Evolutionary conservation across 805 yeast genomes (phyloP).

Genomic region (Priceomyces medius): DNA sequence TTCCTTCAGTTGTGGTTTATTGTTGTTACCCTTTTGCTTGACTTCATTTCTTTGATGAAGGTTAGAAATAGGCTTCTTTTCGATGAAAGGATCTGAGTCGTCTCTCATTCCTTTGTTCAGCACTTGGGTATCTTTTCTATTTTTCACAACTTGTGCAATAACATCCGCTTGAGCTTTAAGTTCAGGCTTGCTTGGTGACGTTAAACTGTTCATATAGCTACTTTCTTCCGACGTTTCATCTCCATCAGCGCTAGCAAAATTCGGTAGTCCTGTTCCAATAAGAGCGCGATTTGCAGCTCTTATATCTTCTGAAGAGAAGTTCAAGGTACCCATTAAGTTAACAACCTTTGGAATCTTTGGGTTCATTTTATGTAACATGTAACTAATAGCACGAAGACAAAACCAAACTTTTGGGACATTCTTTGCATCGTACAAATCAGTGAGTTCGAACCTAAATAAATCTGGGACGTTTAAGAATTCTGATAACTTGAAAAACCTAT

Average conservation of each 20-base stretch:
- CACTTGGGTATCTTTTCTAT: neutral
- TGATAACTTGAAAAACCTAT: slow-evolving; percentile 70
- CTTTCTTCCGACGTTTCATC: slow-evolving; percentile 15
- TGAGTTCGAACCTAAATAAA: slow-evolving; percentile 83
- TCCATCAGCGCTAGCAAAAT: slow-evolving; percentile 52
- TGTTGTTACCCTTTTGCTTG: neutral
- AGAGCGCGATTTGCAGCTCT: slow-evolving; percentile 66
- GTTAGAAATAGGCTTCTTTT: neutral
- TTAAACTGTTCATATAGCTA: slow-evolving; percentile 22
- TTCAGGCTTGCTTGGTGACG: slow-evolving; percentile 13
- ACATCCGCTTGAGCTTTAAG: slow-evolving; percentile 4
- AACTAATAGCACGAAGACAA: slow-evolving; percentile 86
- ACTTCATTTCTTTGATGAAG: neutral
- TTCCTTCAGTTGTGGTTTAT: neutral
- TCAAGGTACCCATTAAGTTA: slow-evolving; percentile 58
- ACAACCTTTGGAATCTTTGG: slow-evolving; percentile 57
- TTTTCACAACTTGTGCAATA: neutral
- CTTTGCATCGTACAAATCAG: slow-evolving; percentile 89
- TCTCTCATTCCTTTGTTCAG: neutral
- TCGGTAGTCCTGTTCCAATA: slow-evolving; percentile 69
- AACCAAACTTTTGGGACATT: slow-evolving; percentile 92
- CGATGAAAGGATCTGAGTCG: neutral
- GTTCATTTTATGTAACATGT: slow-evolving; percentile 59
- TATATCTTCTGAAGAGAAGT: slow-evolving; percentile 69
- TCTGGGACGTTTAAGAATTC: slow-evolving; percentile 77